phyloP scores from a whole-genome alignment of 139 green algal species.

The Gonium pectorale region DNA sequence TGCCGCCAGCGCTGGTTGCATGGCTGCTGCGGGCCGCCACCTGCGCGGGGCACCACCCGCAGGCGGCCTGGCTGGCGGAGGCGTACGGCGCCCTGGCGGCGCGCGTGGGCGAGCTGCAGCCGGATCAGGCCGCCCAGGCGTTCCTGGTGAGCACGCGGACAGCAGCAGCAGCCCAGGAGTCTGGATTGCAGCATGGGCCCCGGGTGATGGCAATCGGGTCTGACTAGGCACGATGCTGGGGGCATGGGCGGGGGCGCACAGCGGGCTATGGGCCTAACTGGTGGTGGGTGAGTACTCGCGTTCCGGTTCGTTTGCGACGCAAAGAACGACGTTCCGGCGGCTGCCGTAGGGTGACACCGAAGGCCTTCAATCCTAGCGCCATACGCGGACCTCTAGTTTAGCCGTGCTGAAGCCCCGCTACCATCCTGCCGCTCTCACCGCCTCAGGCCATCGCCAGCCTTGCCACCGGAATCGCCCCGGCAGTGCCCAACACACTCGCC shows the following conservation, averaged over 20 bases:
- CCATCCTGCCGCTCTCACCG: not conserved
- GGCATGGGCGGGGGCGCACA: too few relatives aligned
- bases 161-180: too few relatives aligned
- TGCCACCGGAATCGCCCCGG: not conserved
- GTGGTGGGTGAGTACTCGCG: too few relatives aligned
- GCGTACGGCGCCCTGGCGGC: slow-evolving; percentile 11
- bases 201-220: too few relatives aligned
- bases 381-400: too few relatives aligned
- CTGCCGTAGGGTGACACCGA: too few relatives aligned
- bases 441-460: slow-evolving; percentile 14
- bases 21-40: slow-evolving; percentile 2
- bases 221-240: too few relatives aligned
- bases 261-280: too few relatives aligned
- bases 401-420: too few relatives aligned
- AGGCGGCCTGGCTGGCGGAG: slow-evolving; percentile 9
- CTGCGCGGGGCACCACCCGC: not conserved
- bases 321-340: too few relatives aligned
- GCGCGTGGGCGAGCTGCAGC: not conserved
- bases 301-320: too few relatives aligned
- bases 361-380: not conserved
- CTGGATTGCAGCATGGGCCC: too few relatives aligned
- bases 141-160: slow-evolving; percentile 33
- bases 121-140: slow-evolving; percentile 1
- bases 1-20: not conserved
- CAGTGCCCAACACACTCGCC: not conserved